Evolutionary conservation across 2,329 filamentous ascomycete genomes (phyloP), one percentile per base, ranked within the genome.

Genomic region (Pochonia chlamydosporia): DNA sequence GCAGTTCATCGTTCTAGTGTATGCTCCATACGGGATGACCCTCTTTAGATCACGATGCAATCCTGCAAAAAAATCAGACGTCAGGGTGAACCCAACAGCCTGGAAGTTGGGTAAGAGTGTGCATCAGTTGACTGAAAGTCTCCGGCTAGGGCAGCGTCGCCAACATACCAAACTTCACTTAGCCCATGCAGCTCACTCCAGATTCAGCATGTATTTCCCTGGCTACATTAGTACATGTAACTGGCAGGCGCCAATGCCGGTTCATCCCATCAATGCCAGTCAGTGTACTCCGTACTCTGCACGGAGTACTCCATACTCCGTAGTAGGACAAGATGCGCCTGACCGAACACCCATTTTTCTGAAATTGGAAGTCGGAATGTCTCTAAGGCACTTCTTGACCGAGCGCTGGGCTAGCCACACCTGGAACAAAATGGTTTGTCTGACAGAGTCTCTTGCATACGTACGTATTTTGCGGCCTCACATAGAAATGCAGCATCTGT

Each of bases 381-480:
- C 35, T 46, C 28, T 30, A 24, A 43, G 11, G 24, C 4, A 24
- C 42, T 26, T 26, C 14, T 48, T 48, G 47, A 44, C 47, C 41
- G 47, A 40, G 18, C 35, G 46, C 35, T 24, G 40, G 25, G 25
- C 18, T 45, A 40, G 11, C 47, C 39, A 46, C 35, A 42, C 35
- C 43, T 43, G 36, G 40, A 39, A 21, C 31, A 14, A n/a, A n/a
- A 40, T 47, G 40, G 48, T 43, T 41, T 40, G 47, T 31, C 44
- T 21, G 23, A 28, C 24, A 28, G 26, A 40, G 35, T 23, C 35
- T 40, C 48, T 36, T 25, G 35, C 31, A 23, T 43, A 21, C 20
- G n/a, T n/a, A n/a, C n/a, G n/a, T n/a, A n/a, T n/a, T n/a, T n/a
- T n/a, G n/a, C n/a, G n/a, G n/a, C n/a, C n/a, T n/a, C n/a, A n/a